These are phyloP conservation scores for Colletotrichum sp. DNA, from an alignment of 2,329 filamentous ascomycete species.

Conservation along the genomic window DNA sequence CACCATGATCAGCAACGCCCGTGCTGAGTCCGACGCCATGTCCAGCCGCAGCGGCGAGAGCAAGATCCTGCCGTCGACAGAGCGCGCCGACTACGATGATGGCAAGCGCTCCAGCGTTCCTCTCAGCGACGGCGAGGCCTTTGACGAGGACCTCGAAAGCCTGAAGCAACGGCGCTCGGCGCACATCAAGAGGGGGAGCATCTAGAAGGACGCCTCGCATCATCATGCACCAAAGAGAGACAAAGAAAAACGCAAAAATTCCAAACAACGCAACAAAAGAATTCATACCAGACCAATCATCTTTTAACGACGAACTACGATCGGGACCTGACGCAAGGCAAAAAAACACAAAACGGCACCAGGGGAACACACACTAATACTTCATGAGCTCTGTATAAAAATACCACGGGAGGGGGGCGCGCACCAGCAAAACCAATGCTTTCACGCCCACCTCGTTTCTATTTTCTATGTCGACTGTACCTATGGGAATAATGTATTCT, in stretches of 20 bases:
- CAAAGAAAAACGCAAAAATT: background rate
- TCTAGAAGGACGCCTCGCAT: slow-evolving; percentile 30
- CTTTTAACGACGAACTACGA: slow-evolving; percentile 17
- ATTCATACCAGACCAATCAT: slow-evolving; percentile 11
- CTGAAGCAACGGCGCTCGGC: slow-evolving; percentile 36
- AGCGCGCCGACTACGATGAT: slow-evolving; percentile 43
- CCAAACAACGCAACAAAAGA: background rate
- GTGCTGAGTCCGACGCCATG: slow-evolving; percentile 56
- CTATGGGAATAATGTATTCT: slow-evolving; percentile 12
- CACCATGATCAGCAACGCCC: slow-evolving; percentile 61
- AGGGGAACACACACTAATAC: background rate
- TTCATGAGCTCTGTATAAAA: slow-evolving; percentile 5
- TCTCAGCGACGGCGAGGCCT: slow-evolving; percentile 54
- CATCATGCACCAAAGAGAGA: background rate
- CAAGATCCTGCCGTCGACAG: slow-evolving; percentile 42
- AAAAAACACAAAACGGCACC: background rate
- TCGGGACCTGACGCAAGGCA: slow-evolving; percentile 6
- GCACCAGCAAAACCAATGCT: background rate
- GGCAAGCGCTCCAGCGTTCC: slow-evolving; percentile 39
- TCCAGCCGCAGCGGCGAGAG: slow-evolving; percentile 32
- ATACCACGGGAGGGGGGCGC: background rate
- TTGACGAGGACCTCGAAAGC: slow-evolving; percentile 47
- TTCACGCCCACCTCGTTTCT: background rate
- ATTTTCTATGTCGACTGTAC: slow-evolving; percentile 12
- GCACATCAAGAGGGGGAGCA: slow-evolving; percentile 51